Base-by-base conservation (phyloP, 2,329 filamentous ascomycete genomes). In the Cytospora paraplurivora region DNA sequence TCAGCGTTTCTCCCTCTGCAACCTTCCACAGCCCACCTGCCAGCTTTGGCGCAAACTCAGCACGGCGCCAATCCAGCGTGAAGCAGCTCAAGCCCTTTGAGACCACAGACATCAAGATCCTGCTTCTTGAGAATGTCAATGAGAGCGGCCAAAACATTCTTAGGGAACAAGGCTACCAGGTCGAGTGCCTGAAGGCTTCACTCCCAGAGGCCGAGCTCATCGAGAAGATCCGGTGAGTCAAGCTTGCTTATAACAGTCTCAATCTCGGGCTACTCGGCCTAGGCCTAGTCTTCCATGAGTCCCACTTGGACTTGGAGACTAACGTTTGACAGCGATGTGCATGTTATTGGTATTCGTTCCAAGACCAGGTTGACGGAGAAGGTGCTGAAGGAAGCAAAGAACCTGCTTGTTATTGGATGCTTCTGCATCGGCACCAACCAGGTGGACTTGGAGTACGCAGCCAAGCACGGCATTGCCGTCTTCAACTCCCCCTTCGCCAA, bases 401-500 rank as follows among this genome's bases (percentile, higher is more conserved):
- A 97, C 76, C 85, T 99, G 60, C 90, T 98, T 64, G 95, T 97
- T 67, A 87, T 98, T 71, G 95, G 95, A 66, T 99, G 95, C 81
- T 99, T 99, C 85, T 99, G 95, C 77, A 99, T 99, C 72, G 95
- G 95, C 69, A 99, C 95, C 63, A 98, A 96, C 80, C 93, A 96
- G 76, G 93, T 97, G 68, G 89, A 96, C 75, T 86, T 96, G 65
- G 85, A 92, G 66, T 94, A 87, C 73, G 92, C 93, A 35, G 92
- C 92, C 55, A 83, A 85, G 69, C 87, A 91, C 73, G 93, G 95
- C 69, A 97, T 98, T 75, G 93, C 93, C 41, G 95, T 99, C 68
- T 99, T 99, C 87, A 99, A 99, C 80, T 98, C 95, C 53, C 95
- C 95, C 1, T 99, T 99, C 79, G 93, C 91, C 79, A 99, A 99